phyloP scores from a whole-genome alignment of 2,329 filamentous ascomycete species.

The Aplosporella prunicola region DNA sequence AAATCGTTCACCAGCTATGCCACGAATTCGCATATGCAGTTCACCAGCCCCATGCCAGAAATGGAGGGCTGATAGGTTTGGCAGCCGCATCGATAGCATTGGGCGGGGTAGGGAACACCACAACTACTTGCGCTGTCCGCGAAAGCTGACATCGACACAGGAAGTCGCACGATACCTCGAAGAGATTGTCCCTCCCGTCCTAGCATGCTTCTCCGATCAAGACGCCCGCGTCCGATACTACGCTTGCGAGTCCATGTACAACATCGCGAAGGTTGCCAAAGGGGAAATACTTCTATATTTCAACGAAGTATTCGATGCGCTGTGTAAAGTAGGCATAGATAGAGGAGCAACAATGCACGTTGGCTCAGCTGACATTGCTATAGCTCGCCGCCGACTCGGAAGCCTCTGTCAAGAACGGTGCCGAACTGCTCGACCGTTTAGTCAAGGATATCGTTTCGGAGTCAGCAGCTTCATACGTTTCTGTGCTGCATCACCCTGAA shows the following conservation, averaged over 20 bases:
- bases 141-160: constrained; percentile 40
- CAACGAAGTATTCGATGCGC: constrained; percentile 94
- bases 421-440: constrained; percentile 85
- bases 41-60: constrained; percentile 90
- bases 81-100: constrained; percentile 93
- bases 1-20: constrained; percentile 90
- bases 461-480: constrained; percentile 89
- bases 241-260: constrained; percentile 99
- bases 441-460: constrained; percentile 96
- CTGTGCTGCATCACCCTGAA: constrained; percentile 61
- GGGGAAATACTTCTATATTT: constrained; percentile 96
- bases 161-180: constrained; percentile 87
- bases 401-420: constrained; percentile 94
- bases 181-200: constrained; percentile 88
- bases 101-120: constrained; percentile 66
- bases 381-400: constrained; percentile 93
- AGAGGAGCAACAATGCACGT: background rate
- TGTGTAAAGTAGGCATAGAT: constrained; percentile 64
- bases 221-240: constrained; percentile 97
- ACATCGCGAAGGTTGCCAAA: constrained; percentile 98
- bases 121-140: too few species aligned
- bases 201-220: constrained; percentile 96
- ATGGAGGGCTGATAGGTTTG: constrained; percentile 90
- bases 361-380: constrained; percentile 15
- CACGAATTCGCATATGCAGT: constrained; percentile 97